phyloP scores from a whole-genome alignment of 805 yeast genomes.

The Kodamaea restingae region DNA sequence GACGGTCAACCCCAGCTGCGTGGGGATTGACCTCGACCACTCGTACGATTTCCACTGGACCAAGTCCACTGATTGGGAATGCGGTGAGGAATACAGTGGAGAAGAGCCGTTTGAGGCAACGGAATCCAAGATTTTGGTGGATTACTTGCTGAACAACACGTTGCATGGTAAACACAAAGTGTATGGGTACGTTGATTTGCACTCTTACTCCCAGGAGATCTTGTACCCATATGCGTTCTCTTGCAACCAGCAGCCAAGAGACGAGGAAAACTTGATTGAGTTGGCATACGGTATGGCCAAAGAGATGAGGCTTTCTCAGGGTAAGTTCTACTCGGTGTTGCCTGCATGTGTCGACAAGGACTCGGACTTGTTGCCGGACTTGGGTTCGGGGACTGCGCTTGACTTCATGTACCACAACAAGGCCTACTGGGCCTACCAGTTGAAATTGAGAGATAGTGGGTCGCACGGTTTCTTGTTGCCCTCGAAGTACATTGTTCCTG shows the following conservation, averaged over 20 bases:
- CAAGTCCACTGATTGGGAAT: slow-evolving; percentile 57
- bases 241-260: slow-evolving; percentile 69
- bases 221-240: slow-evolving; percentile 80
- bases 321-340: slow-evolving; percentile 62
- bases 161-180: slow-evolving; percentile 50
- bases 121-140: slow-evolving; percentile 38
- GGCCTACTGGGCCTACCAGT: slow-evolving; percentile 81
- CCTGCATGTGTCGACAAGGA: slow-evolving; percentile 81
- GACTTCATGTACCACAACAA: slow-evolving; percentile 82
- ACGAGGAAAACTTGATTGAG: slow-evolving; percentile 75
- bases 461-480: slow-evolving; percentile 81
- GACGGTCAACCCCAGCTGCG: slow-evolving; percentile 58
- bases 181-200: slow-evolving; percentile 77
- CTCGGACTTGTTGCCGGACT: slow-evolving; percentile 64
- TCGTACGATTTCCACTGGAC: slow-evolving; percentile 76
- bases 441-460: slow-evolving; percentile 79
- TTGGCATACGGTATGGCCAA: slow-evolving; percentile 77
- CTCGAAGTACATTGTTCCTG: slow-evolving; percentile 62
- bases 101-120: slow-evolving; percentile 58
- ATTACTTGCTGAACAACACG: slow-evolving; percentile 36
- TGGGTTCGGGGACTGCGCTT: slow-evolving; percentile 76
- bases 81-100: slow-evolving; percentile 83
- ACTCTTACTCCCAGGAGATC: slow-evolving; percentile 81
- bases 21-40: slow-evolving; percentile 84
- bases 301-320: slow-evolving; percentile 60